Evolutionary conservation across 2,329 filamentous ascomycete species (phyloP).

Genomic region (Dothideomycetidae sp.): DNA sequence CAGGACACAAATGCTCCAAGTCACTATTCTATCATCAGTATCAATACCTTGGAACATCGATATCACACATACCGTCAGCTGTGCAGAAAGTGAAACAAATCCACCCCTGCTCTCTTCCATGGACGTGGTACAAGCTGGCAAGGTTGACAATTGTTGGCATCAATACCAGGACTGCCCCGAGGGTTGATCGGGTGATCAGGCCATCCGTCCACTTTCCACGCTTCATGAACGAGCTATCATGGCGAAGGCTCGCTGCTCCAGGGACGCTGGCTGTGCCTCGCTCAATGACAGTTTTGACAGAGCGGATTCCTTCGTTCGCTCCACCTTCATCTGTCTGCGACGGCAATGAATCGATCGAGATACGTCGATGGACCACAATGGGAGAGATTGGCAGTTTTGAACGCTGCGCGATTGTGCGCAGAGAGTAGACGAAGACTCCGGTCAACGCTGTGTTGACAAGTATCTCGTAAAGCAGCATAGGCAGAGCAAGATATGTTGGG

Average conservation of each 20-base stretch:
- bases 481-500: constrained; percentile 23
- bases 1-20: constrained; percentile 22
- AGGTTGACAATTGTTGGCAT: constrained; percentile 28
- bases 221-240: neutral
- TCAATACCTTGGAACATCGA: too few relatives aligned
- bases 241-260: neutral
- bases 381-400: neutral
- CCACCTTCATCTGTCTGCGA: neutral
- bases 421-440: constrained; percentile 24
- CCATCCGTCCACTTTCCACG: constrained; percentile 24
- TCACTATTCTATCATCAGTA: constrained; percentile 16
- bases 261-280: neutral
- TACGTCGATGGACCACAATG: constrained; percentile 2
- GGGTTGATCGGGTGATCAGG: constrained; percentile 26
- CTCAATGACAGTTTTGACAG: constrained; percentile 6
- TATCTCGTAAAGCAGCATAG: constrained; percentile 26
- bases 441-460: constrained; percentile 28
- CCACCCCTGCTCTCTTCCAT: constrained; percentile 27
- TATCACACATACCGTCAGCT: constrained; percentile 26
- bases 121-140: constrained; percentile 18
- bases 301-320: neutral
- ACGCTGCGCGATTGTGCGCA: constrained; percentile 12
- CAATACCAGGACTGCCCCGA: constrained; percentile 26
- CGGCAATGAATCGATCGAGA: neutral
- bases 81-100: constrained; percentile 28